Evolutionary conservation across 2,329 filamentous ascomycete species (phyloP).

Genomic region (Dendrostoma leiphaemia): DNA sequence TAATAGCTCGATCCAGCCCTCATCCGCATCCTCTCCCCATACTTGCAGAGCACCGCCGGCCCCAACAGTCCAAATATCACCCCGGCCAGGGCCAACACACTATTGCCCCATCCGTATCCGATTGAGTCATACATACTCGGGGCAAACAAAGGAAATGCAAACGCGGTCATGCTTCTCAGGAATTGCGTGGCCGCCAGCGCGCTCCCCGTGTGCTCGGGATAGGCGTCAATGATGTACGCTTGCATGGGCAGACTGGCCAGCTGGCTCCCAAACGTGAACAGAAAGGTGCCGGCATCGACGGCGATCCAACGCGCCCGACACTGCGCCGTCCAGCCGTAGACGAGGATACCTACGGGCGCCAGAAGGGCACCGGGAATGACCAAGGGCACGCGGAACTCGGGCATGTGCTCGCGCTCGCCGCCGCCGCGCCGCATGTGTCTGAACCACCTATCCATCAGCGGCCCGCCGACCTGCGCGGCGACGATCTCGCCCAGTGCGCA

Average conservation of each 20-base stretch:
- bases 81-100: slow-evolving; percentile 33
- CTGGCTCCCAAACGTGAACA: slow-evolving; percentile 32
- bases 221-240: slow-evolving; percentile 44
- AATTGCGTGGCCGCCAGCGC: slow-evolving; percentile 47
- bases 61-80: background rate
- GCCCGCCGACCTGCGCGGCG: slow-evolving; percentile 46
- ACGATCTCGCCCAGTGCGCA: slow-evolving; percentile 61
- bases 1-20: background rate
- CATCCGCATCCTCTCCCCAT: background rate
- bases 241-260: slow-evolving; percentile 29
- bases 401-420: slow-evolving; percentile 28
- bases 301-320: slow-evolving; percentile 35
- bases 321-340: slow-evolving; percentile 44
- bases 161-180: slow-evolving; percentile 42
- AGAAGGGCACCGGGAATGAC: slow-evolving; percentile 47
- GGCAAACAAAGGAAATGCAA: slow-evolving; percentile 49
- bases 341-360: slow-evolving; percentile 32
- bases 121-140: slow-evolving; percentile 35
- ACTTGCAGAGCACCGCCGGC: background rate
- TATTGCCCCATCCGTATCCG: slow-evolving; percentile 40
- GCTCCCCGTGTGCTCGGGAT: slow-evolving; percentile 44
- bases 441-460: slow-evolving; percentile 41
- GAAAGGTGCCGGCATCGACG: slow-evolving; percentile 34
- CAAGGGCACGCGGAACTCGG: slow-evolving; percentile 47
- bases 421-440: slow-evolving; percentile 24